Percentiles rank a stretch among this genome's conserved stretches.
Conservation (phyloP, 805 yeast genomes). For the Wickerhamiella galacta region DNA sequence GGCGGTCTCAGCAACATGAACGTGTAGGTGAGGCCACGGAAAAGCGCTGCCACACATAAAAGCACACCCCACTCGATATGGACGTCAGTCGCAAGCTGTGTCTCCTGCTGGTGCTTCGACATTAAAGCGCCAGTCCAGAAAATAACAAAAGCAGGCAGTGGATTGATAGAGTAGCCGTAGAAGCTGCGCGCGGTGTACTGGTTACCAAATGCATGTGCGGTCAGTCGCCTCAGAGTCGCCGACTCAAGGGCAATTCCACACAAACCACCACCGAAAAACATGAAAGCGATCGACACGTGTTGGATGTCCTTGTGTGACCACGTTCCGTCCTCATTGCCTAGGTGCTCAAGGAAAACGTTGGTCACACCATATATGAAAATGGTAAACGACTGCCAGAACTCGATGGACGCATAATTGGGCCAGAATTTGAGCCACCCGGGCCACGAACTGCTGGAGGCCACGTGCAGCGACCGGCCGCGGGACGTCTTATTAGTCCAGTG, state of each 20-base stretch:
- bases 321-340: slow-evolving; percentile 57
- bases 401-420: slow-evolving; percentile 54
- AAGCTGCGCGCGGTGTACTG: slow-evolving; percentile 1
- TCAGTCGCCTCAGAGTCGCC: slow-evolving; percentile 18
- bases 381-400: slow-evolving; percentile 60
- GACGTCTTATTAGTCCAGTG: no score
- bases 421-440: slow-evolving; percentile 6
- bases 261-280: slow-evolving; percentile 81
- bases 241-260: slow-evolving; percentile 75
- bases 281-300: slow-evolving; percentile 79
- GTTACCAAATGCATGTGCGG: slow-evolving; percentile 12
- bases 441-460: slow-evolving; percentile 3
- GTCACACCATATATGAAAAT: slow-evolving; percentile 81
- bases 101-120: slow-evolving; percentile 88
- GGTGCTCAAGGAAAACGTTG: slow-evolving; percentile 79
- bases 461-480: neutral
- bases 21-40: slow-evolving; percentile 50
- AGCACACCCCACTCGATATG: slow-evolving; percentile 90
- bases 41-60: slow-evolving; percentile 63
- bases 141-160: slow-evolving; percentile 82
- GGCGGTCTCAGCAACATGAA: slow-evolving; percentile 30
- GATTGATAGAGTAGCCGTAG: slow-evolving; percentile 58
- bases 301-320: slow-evolving; percentile 88
- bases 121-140: slow-evolving; percentile 93
- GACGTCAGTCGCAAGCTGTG: slow-evolving; percentile 54